These are phyloP conservation scores for Ambrosia trifida DNA, from an alignment of 129 eudicot genomes.

Conservation along the genomic window DNA sequence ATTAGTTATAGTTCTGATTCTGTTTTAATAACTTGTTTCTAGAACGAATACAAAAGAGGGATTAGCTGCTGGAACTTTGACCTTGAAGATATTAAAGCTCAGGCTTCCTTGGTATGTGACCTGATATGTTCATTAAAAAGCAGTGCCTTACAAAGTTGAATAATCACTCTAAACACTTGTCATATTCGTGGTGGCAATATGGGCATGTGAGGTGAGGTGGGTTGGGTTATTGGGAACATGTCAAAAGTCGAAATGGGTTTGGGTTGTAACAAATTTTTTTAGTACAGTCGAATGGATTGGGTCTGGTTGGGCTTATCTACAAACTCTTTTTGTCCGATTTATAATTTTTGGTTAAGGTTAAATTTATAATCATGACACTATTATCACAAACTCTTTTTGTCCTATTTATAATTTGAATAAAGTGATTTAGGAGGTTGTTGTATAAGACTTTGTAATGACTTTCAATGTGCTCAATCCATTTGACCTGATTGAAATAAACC, in stretches of 20 bases:
- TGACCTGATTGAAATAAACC: slow-evolving; percentile 2
- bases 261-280: not conserved
- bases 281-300: not conserved
- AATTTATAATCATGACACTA: not conserved
- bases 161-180: slow-evolving; percentile 13
- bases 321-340: not conserved
- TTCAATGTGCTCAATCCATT: not conserved
- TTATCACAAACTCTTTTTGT: not conserved
- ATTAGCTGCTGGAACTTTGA: slow-evolving; percentile 95
- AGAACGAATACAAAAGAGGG: slow-evolving; percentile 98
- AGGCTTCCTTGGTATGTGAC: slow-evolving; percentile 84
- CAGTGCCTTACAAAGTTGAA: slow-evolving; percentile 14
- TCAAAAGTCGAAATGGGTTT: slow-evolving; percentile 2
- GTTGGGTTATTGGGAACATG: not conserved
- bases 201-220: not conserved
- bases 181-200: not conserved
- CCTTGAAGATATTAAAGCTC: slow-evolving; percentile 94
- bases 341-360: not conserved
- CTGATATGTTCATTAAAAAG: not conserved
- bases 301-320: not conserved
- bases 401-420: not conserved
- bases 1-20: slow-evolving; percentile 15
- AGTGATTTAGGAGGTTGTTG: not conserved
- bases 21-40: slow-evolving; percentile 25
- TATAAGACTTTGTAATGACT: not conserved